Evolutionary conservation across 2,329 filamentous ascomycete genomes (phyloP), one percentile per base, ranked within the genome.

Genomic region (Fusarium pilosicola): DNA sequence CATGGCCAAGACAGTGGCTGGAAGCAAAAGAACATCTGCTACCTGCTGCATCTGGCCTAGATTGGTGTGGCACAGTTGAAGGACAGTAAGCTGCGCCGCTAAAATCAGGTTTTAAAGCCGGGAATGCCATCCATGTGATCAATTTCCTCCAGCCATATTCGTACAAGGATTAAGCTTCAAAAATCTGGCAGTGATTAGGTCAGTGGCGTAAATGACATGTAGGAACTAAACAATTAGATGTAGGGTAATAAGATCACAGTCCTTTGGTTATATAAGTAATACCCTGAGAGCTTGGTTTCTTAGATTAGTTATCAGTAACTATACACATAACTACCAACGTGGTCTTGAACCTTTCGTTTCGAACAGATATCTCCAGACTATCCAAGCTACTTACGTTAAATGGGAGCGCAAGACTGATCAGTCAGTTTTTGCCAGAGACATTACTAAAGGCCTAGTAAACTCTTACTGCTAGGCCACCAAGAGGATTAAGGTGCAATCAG

Each of bases 381-480:
- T 17, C 2, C 4, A 11, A 48, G 10, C 14, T 48, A 15, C 11
- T 15, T 30, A 18, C 17, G 1, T 36, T 17, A 7, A 34, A 20
- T 24, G 4, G 8, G 0, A 24, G 12, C 6, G 22, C 1, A 3
- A 14, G 0, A 7, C 22, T 7, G 8, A 8, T 34, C 3, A 11
- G n/a, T 51, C 6, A 10, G 22, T 20, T 10, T 6, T 49, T 32
- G 7, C 15, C 3, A 18, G 11, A 7, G 12, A 13, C 0, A n/a
- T 13, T 6, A 32, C 8, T 18, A 18, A 32, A n/a, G 22, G 0
- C 17, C 1, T 9, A 6, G n/a, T 9, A 2, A n/a, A n/a, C 3
- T n/a, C 13, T 1, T 7, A 13, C 5, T 30, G 6, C 4, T 17
- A 49, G 5, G 11, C 3, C 2, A 10, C 7, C 2, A n/a, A 49